phyloP scores from a whole-genome alignment of 768 basidiomycete species.

The Mycena maculata region DNA sequence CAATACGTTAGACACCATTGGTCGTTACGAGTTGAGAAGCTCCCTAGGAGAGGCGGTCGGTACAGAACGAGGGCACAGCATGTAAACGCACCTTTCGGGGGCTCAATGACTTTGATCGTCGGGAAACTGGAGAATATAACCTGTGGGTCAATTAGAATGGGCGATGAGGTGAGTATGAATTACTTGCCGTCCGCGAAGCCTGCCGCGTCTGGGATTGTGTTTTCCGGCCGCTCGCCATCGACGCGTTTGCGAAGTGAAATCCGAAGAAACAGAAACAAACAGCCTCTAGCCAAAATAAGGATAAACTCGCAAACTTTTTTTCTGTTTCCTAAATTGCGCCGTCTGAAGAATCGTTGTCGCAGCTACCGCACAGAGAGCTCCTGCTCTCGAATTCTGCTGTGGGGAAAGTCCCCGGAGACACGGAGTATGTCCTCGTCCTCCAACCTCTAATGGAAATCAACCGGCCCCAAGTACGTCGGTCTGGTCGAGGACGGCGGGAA shows the following conservation, averaged over 20 bases:
- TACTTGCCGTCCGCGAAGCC: conserved; percentile 10
- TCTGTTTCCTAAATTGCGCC: conserved; percentile 51
- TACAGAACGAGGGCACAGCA: neutral
- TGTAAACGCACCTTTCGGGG: conserved; percentile 57
- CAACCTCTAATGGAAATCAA: conserved; percentile 75
- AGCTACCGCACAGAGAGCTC: conserved; percentile 78
- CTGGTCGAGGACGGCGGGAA: conserved; percentile 64
- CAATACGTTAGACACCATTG: conserved; percentile 76
- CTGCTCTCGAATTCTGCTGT: conserved; percentile 68
- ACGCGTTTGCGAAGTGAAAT: neutral
- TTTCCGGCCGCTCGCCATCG: neutral
- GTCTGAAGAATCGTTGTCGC: conserved; percentile 88
- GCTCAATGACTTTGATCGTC: conserved; percentile 64
- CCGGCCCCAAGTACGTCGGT: conserved; percentile 81
- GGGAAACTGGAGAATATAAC: conserved; percentile 51
- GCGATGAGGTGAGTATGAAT: neutral
- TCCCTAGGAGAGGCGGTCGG: conserved; percentile 46
- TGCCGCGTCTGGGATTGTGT: conserved; percentile 13
- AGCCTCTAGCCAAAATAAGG: neutral
- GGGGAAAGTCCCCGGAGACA: conserved; percentile 96
- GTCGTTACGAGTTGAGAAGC: conserved; percentile 68
- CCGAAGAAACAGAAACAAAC: conserved; percentile 2
- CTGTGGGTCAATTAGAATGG: conserved; percentile 2
- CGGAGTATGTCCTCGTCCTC: conserved; percentile 74
- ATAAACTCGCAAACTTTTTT: conserved; percentile 36